Conservation (phyloP, 2,329 filamentous ascomycete genomes). For the Sporothrix luriei region DNA sequence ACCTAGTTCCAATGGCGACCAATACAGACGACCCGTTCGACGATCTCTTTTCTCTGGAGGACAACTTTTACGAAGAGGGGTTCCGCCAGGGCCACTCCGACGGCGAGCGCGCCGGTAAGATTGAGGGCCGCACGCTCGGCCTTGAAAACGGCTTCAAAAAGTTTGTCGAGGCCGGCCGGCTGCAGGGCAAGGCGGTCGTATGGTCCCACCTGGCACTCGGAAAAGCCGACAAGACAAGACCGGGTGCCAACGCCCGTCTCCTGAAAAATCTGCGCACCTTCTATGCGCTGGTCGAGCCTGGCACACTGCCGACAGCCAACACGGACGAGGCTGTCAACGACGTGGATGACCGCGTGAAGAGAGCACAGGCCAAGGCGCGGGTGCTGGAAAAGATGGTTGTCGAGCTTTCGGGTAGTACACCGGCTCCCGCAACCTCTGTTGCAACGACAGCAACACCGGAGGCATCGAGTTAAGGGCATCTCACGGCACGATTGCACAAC, state of each 20-base stretch:
- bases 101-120: slow-evolving; percentile 73
- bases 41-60: slow-evolving; percentile 62
- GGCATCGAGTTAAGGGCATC: slow-evolving; percentile 6
- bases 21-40: slow-evolving; percentile 54
- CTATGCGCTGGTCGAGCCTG: slow-evolving; percentile 75
- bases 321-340: slow-evolving; percentile 87
- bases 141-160: slow-evolving; percentile 94
- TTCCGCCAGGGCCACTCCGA: slow-evolving; percentile 74
- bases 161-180: slow-evolving; percentile 74
- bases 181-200: slow-evolving; percentile 78
- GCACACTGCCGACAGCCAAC: slow-evolving; percentile 77
- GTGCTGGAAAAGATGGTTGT: slow-evolving; percentile 73
- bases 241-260: slow-evolving; percentile 39
- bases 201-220: slow-evolving; percentile 71
- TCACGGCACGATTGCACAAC: not conserved
- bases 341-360: slow-evolving; percentile 84
- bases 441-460: not conserved
- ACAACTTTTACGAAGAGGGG: slow-evolving; percentile 78
- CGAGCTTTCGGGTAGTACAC: slow-evolving; percentile 46
- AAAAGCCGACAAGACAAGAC: not conserved
- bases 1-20: not conserved
- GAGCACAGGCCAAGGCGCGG: slow-evolving; percentile 80
- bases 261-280: slow-evolving; percentile 75
- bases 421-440: not conserved
- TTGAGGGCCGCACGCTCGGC: slow-evolving; percentile 88